phyloP scores from a whole-genome alignment of 2,329 filamentous ascomycete species.

The Emergomyces orientalis region DNA sequence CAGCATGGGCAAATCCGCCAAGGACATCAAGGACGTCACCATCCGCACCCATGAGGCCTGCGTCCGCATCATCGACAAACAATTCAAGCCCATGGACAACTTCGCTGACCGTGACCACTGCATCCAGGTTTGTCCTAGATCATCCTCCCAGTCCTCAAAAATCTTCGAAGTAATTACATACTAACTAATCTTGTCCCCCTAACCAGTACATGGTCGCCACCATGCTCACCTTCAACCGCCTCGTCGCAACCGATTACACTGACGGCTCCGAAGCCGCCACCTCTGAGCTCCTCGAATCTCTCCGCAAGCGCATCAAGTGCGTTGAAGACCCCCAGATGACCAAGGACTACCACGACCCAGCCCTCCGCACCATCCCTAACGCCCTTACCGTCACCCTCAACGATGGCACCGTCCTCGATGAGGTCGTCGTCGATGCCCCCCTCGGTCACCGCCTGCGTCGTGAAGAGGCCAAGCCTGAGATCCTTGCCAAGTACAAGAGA shows the following conservation, averaged over 20 bases:
- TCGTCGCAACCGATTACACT: constrained; percentile 86
- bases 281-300: constrained; percentile 77
- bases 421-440: constrained; percentile 87
- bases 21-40: constrained; percentile 84
- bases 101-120: constrained; percentile 99
- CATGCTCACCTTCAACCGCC: constrained; percentile 91
- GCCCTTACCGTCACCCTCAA: constrained; percentile 90
- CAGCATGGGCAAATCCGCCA: constrained; percentile 76
- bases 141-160: not conserved
- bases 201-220: constrained; percentile 81
- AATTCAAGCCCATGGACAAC: constrained; percentile 99
- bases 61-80: constrained; percentile 99
- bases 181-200: constrained; percentile 16
- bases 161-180: not conserved
- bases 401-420: constrained; percentile 82
- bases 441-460: constrained; percentile 83
- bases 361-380: constrained; percentile 93
- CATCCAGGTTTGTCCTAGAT: constrained; percentile 56
- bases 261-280: constrained; percentile 89
- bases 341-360: constrained; percentile 86
- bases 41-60: constrained; percentile 98
- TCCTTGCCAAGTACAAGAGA: constrained; percentile 88
- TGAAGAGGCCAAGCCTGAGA: constrained; percentile 96
- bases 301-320: constrained; percentile 88
- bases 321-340: constrained; percentile 96